Evolutionary conservation across 768 basidiomycete species (phyloP), one percentile per base, ranked within the genome.

Genomic region (Stropharia rugosoannulata): DNA sequence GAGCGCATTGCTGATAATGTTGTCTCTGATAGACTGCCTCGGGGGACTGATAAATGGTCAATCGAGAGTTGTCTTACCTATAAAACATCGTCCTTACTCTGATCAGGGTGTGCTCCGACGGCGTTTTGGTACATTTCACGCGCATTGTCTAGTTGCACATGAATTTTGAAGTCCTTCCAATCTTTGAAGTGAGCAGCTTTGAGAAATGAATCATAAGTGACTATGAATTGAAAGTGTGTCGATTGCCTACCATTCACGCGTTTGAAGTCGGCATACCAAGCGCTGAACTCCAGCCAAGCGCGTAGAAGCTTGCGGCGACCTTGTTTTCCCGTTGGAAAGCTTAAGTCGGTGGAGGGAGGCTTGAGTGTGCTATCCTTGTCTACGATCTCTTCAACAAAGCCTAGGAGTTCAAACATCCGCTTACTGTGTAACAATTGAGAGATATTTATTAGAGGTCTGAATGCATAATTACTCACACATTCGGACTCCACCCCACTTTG

Each of bases 81-180:
- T 22, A 22, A 10, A 35, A 11, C 13, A 12, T 4, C 6, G 55
- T 55, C 65, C 84, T 60, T 62, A 91, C 90, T 85, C 68, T 93
- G 90, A 56, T 86, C 84, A 27, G 84, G 82, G 70, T 91, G 89
- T 5, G 89, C 87, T 15, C 90, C 90, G 48, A 93, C 80, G 0
- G 79, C 87, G 43, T 67, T 75, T 66, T 90, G 89, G 68, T 86
- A 87, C 78, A 85, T 82, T 62, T 90, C 89, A 37, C 88, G 75
- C 5, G 77, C 85, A 59, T 74, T 78, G 32, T 86, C 80, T 13
- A 68, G 43, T 51, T 68, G 67, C 12, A 66, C 64, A 47, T 77
- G 78, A 2, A 78, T 58, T 51, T 67, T 74, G 47, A 74, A 72
- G 19, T 70, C 68, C 36, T 62, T 75, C 56, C 72, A 60, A 10